Evolutionary conservation across 1,284 basidiomycete species (phyloP), one percentile per base, ranked within the genome.

Genomic region (Inonotus obliquus): DNA sequence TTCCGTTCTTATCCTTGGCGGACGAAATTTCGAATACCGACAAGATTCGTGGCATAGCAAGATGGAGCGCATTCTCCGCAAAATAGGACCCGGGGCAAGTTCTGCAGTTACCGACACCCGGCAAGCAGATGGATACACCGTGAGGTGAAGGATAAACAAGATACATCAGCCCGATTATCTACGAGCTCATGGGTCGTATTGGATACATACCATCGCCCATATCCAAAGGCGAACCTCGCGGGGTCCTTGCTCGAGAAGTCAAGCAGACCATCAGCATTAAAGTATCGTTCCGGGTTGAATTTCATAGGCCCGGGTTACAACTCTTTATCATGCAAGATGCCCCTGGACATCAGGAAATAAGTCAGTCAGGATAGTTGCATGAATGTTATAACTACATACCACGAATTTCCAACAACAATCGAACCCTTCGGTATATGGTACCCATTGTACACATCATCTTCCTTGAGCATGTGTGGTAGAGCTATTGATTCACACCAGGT

Each of bases 251-350:
- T 37, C 11, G 51, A 27, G 19, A n/a, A 44, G 13, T 53, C 51
- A 19, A 52, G 51, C n/a, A 17, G 47, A 11, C 48, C 56, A 14
- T 49, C 48, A 7, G 35, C 57, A n/a, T 45, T 14, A 39, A 71
- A 54, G 61, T 69, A 71, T 2, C 72, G 62, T 2, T 70, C 69
- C 1, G 73, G 73, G 19, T 67, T 68, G 64, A 74, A 74, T 10
- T 59, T 54, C 32, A 64, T 62, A 1, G 72, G 70, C 14, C 69
- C 65, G 4, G 68, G 67, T 60, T 73, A 60, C 23, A 39, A 11
- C 23, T 41, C 39, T 25, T 45, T 45, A 37, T 64, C 63, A 38
- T 61, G 54, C 37, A 55, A 52, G 54, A 64, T 61, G 29, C 45
- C 41, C 63, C 63, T 61, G 25, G 17, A 27, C 17, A 9, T 4